Conservation (phyloP, 306 rosid species). For the Quercus berberidifolia region DNA sequence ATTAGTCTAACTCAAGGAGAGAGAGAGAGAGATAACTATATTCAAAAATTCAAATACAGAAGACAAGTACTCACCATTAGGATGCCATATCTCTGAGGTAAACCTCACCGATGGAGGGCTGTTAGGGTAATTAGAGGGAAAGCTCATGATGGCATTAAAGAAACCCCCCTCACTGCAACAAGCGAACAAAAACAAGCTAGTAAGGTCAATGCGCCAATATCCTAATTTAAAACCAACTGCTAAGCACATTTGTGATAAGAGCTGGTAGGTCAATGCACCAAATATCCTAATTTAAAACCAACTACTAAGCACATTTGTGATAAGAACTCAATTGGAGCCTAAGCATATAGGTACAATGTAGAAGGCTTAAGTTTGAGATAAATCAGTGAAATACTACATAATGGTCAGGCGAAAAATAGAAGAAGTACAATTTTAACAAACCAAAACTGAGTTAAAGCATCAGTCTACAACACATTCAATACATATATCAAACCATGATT, state of each 20-base stretch:
- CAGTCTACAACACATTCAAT: background rate
- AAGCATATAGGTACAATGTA: background rate
- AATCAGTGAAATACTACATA: background rate
- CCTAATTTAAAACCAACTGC: background rate
- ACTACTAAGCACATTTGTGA: no score
- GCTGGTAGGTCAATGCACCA: background rate
- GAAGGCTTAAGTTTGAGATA: background rate
- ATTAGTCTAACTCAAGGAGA: background rate
- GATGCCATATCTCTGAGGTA: constrained; percentile 50
- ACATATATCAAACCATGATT: background rate
- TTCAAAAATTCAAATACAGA: background rate
- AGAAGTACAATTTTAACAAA: background rate
- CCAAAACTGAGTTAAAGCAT: background rate
- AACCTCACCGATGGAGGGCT: constrained; percentile 48
- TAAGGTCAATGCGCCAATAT: background rate
- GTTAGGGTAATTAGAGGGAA: constrained; percentile 39
- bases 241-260: background rate
- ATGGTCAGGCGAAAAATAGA: background rate
- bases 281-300: background rate
- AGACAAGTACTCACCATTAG: constrained; percentile 37
- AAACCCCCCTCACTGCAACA: constrained; percentile 46
- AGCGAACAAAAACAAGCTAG: background rate
- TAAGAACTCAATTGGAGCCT: background rate
- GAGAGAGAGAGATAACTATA: background rate
- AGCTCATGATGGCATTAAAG: constrained; percentile 49